These are phyloP conservation scores for Pseudogymnoascus sp. DNA, from an alignment of 2,329 filamentous ascomycete genomes.

Conservation along the genomic window DNA sequence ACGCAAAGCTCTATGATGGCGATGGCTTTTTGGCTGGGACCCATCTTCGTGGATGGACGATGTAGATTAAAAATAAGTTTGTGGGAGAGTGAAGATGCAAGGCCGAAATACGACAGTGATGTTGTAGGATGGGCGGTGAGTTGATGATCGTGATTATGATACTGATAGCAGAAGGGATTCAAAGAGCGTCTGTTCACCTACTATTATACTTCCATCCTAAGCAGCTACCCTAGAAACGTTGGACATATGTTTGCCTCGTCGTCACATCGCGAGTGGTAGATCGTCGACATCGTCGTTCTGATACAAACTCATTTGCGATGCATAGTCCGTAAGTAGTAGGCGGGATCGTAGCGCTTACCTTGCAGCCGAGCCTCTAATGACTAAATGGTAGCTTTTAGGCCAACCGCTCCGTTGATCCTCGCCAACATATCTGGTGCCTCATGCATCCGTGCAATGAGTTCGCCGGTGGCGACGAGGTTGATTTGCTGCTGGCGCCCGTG, in stretches of 20 bases:
- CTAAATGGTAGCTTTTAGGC: not conserved
- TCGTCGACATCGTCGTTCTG: not conserved
- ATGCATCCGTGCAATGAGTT: not conserved
- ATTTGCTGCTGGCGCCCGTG: not conserved
- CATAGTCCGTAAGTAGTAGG: not conserved
- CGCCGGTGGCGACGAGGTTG: not conserved
- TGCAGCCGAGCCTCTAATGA: not conserved
- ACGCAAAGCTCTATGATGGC: slow-evolving; percentile 22
- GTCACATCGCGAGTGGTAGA: not conserved
- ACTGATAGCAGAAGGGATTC: not conserved
- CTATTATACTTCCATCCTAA: not conserved
- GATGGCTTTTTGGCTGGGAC: slow-evolving; percentile 17
- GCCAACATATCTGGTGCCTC: not conserved
- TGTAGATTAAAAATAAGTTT: not conserved
- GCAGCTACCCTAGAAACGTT: not conserved
- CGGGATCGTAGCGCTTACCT: not conserved
- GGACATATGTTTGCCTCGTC: not conserved
- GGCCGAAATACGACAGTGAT: not conserved
- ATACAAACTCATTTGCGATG: not conserved
- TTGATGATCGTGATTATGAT: not conserved
- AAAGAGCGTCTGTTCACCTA: not conserved
- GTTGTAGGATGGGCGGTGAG: not conserved
- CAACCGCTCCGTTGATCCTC: not conserved
- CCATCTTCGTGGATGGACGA: slow-evolving; percentile 11
- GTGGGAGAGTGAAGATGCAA: not conserved